Evolutionary conservation across 176 grass and related monocot genomes (phyloP).

Genomic region (Hordeum vulgare): MorexV3_pseudomolecules_assembly NC_058518.1:393087465-393087964

Average conservation of each 20-base stretch:
- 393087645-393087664: slow-evolving; percentile 84
- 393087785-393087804: slow-evolving; percentile 39
- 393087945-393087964: neutral
- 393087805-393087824: slow-evolving; percentile 49
- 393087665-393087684: slow-evolving; percentile 90
- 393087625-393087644: slow-evolving; percentile 89
- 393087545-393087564: slow-evolving; percentile 82
- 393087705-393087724: slow-evolving; percentile 86
- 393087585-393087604: slow-evolving; percentile 71
- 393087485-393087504: slow-evolving; percentile 73
- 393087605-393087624: slow-evolving; percentile 94
- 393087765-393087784: neutral
- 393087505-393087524: slow-evolving; percentile 86
- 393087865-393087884: slow-evolving; percentile 79
- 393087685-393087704: slow-evolving; percentile 82
- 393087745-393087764: slow-evolving; percentile 50
- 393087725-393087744: slow-evolving; percentile 43
- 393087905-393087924: slow-evolving; percentile 70
- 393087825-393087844: slow-evolving; percentile 54
- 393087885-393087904: slow-evolving; percentile 70
- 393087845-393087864: slow-evolving; percentile 66
- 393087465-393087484: slow-evolving; percentile 31
- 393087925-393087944: slow-evolving; percentile 75
- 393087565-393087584: slow-evolving; percentile 83
- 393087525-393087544: slow-evolving; percentile 81